Evolutionary conservation across 2,329 filamentous ascomycete genomes (phyloP), one percentile per base, ranked within the genome.

Genomic region (Arthroderma uncinatum): DNA sequence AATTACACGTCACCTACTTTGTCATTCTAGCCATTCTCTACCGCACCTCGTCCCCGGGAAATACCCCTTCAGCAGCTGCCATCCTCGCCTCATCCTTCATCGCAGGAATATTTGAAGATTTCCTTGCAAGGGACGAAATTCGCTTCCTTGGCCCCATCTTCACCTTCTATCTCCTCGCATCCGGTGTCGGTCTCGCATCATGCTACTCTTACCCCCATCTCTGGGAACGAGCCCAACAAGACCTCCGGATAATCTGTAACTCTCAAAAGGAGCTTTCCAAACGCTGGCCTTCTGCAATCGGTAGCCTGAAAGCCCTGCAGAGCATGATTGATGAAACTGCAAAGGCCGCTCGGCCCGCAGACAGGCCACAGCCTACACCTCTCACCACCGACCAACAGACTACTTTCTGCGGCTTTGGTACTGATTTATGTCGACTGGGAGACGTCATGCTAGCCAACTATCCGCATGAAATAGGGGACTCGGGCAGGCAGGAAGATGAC

Each of bases 71-170:
- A 4, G 63, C 69, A 8, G 70, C 69, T 2, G 68, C 70, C 2
- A 62, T 75, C 3, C 65, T 76, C 4, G 71, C 73, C 14, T 73
- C 73, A 0, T 74, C 73, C 0, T 74, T 71, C 40, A 61, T 74
- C 25, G 71, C 72, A 4, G 70, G 72, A 2, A 74, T 76, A 4
- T 75, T 74, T 39, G 72, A 75, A 60, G 72, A 74, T 52, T 74
- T 76, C 53, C 67, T 75, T 16, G 71, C 71, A 28, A 65, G 73
- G 9, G 73, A 76, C 57, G 71, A 76, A 58, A 67, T 75, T n/a
- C 68, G 69, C 25, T 74, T 68, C 50, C 64, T 75, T 2, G 72
- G 70, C 0, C 71, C 73, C 0, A 71, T 75, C 10, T 76, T 74
- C 61, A 74, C 73, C 2, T 74, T 74, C 60, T 71, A 75, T 55